These are phyloP conservation scores for Daucus carota DNA, from an alignment of 129 eudicot species.

Conservation along the genomic window DNA sequence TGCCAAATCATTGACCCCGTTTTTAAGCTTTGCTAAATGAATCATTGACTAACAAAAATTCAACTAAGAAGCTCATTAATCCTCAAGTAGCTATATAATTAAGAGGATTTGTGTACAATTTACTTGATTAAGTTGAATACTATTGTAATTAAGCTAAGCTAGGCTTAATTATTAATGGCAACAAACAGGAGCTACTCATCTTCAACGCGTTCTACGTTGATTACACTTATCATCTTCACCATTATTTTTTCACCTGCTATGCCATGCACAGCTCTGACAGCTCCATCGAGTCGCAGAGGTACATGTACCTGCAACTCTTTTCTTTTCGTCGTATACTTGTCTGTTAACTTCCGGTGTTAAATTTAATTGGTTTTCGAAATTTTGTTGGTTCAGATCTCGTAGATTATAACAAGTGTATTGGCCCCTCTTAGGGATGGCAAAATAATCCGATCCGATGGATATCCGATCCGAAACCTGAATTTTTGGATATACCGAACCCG, in stretches of 20 bases:
- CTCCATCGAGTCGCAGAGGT: not conserved
- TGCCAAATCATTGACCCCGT: not conserved
- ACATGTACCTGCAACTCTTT: too few relatives aligned
- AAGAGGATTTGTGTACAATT: not conserved
- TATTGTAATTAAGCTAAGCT: not conserved
- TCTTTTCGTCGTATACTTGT: not conserved
- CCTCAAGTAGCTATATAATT: not conserved
- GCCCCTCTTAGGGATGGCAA: not conserved
- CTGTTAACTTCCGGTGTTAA: not conserved
- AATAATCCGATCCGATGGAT: too few relatives aligned
- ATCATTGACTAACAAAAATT: not conserved
- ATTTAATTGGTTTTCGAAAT: not conserved
- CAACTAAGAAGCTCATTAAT: not conserved
- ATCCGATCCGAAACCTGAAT: too few relatives aligned
- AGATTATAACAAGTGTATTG: not conserved
- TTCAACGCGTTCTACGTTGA: not conserved
- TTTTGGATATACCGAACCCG: too few relatives aligned
- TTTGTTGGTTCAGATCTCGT: not conserved
- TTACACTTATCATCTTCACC: not conserved
- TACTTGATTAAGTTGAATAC: not conserved
- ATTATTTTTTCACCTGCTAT: not conserved
- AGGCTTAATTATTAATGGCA: not conserved
- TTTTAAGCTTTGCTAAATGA: not conserved
- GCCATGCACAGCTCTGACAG: not conserved
- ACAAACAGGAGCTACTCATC: not conserved